Base-by-base conservation (phyloP, 306 rosid genomes). In the Glycine tomentella region DNA sequence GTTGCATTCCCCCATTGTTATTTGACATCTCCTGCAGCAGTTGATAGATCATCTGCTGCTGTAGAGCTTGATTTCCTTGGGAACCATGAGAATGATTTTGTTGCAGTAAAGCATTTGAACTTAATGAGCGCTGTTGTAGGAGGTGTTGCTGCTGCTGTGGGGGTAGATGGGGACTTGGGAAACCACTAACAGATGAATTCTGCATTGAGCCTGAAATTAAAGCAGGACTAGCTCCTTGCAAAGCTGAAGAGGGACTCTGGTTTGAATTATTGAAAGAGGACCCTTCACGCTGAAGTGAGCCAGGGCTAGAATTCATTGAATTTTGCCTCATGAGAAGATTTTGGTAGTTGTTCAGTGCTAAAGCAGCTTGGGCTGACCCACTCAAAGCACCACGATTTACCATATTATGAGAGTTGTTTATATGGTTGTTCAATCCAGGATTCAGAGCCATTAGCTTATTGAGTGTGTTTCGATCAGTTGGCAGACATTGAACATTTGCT, bases 281-380 rank as follows among this genome's bases (percentile, higher is more conserved):
- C 17, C 91, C 92, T 84, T 93, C 98, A 64, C 90, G 94, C 79
- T 96, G 99, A 61, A 87, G 84, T 58, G 97, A 83, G 79, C 76
- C 80, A 7, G 93, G 77, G 75, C 83, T 90, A 36, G 97, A 89
- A 74, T 87, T 95, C 92, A 89, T 88, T 0, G 97, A 93, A 88
- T 89, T 96, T 84, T 93, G 97, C 79, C 94, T 92, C 88, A 86
- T 74, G 40, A 93, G 92, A 77, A 88, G 57, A 86, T 86, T 96
- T 88, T 96, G 99, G 90, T 89, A 96, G 79, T 62, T 88, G 44
- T 88, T 71, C 81, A 93, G 86, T 40, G 91, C 89, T 85, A 90
- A 56, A 86, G 98, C 96, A 9, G 95, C 93, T 85, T 93, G 98
- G 11, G 95, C 91, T 14, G 98, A 84, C 67, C 97, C 98, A 59